Percentiles rank a stretch among this genome's conserved stretches.
phyloP scores from a whole-genome alignment of 495 filamentous ascomycete genomes.

The Penicillium chermesinum region DNA sequence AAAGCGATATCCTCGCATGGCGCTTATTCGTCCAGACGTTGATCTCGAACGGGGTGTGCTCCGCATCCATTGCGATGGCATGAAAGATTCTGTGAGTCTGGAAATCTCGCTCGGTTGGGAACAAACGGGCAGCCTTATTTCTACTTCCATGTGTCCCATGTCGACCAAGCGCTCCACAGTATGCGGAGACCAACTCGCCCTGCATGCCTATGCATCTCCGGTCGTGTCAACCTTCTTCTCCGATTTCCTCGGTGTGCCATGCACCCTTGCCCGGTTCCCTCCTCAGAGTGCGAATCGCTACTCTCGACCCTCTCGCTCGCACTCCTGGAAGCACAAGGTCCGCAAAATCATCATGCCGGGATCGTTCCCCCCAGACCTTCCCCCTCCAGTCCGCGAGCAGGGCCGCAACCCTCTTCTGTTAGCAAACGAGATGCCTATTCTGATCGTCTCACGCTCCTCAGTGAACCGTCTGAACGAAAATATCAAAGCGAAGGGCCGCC shows the following conservation, averaged over 20 bases:
- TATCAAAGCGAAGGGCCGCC: conserved; percentile 51
- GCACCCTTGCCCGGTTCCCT: conserved; percentile 75
- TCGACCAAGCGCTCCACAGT: conserved; percentile 49
- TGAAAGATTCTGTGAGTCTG: conserved; percentile 19
- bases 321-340: conserved; percentile 22
- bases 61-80: conserved; percentile 35
- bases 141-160: conserved; percentile 31
- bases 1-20: conserved; percentile 79
- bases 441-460: conserved; percentile 75
- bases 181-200: conserved; percentile 69
- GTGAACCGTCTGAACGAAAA: conserved; percentile 68
- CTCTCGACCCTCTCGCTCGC: conserved; percentile 43
- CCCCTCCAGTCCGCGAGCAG: conserved; percentile 35
- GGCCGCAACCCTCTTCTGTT: conserved; percentile 60
- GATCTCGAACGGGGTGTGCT: conserved; percentile 59
- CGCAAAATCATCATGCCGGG: conserved; percentile 47
- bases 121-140: conserved; percentile 47
- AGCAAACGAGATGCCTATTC: conserved; percentile 89
- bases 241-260: conserved; percentile 64
- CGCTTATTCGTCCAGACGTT: conserved; percentile 64
- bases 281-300: conserved; percentile 55
- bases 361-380: conserved; percentile 51
- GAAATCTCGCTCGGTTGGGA: conserved; percentile 58
- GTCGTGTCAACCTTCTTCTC: conserved; percentile 71
- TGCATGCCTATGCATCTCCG: conserved; percentile 60